These are phyloP conservation scores for Thielaviopsis populi DNA, from an alignment of 2,329 filamentous ascomycete species.

Conservation along the genomic window DNA sequence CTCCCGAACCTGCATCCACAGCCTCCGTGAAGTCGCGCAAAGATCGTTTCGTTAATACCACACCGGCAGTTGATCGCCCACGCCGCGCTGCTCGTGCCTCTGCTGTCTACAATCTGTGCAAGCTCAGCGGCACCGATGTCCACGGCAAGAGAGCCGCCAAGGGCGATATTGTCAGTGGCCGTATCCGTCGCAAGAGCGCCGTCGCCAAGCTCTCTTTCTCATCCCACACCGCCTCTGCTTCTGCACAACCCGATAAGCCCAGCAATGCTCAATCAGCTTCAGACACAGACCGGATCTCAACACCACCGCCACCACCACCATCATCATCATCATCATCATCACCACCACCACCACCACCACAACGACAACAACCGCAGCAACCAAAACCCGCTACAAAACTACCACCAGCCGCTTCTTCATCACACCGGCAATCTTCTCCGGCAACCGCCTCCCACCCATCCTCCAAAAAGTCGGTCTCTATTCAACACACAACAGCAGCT, in stretches of 20 bases:
- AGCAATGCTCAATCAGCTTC: constrained; percentile 24
- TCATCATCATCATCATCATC: constrained; percentile 25
- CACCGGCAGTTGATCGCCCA: constrained; percentile 17
- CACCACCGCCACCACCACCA: constrained; percentile 24
- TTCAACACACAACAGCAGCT: not conserved
- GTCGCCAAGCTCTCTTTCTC: not conserved
- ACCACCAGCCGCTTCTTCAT: constrained; percentile 21
- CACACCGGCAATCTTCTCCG: constrained; percentile 22
- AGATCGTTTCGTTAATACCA: not conserved
- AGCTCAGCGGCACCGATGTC: constrained; percentile 45
- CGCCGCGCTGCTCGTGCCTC: constrained; percentile 17
- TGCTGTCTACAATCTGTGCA: constrained; percentile 46
- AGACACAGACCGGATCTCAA: constrained; percentile 20
- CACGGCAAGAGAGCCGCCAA: constrained; percentile 43
- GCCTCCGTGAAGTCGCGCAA: constrained; percentile 18
- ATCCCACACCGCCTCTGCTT: not conserved
- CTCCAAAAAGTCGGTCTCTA: not conserved
- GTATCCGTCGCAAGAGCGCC: constrained; percentile 27
- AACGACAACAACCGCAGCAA: constrained; percentile 20
- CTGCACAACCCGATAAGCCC: constrained; percentile 17
- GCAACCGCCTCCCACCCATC: not conserved
- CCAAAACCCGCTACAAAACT: not conserved
- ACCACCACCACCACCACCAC: constrained; percentile 23
- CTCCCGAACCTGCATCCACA: constrained; percentile 20
- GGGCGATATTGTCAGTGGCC: constrained; percentile 32